Evolutionary conservation across 352 stramenopile species (phyloP).

Genomic region (Aphanomyces stellatus): DNA sequence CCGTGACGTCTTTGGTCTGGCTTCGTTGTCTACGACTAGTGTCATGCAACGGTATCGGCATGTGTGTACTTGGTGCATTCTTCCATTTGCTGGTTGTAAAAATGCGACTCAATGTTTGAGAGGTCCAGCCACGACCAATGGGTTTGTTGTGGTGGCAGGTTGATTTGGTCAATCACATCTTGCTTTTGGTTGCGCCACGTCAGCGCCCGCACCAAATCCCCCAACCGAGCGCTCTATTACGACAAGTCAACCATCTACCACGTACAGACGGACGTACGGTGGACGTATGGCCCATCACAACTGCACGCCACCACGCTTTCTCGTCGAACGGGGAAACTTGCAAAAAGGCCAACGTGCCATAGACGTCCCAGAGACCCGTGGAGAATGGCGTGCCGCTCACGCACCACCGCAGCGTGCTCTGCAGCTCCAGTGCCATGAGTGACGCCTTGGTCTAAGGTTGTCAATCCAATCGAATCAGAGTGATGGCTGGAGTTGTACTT

Average conservation of each 20-base stretch:
- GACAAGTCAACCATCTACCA: neutral
- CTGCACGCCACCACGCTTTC: conserved; percentile 30
- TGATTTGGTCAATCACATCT: conserved; percentile 57
- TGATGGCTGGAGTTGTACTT: conserved; percentile 20
- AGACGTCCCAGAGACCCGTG: conserved; percentile 76
- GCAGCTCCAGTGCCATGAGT: conserved; percentile 70
- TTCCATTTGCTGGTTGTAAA: conserved; percentile 62
- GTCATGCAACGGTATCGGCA: too few relatives aligned
- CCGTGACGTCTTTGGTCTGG: conserved; percentile 21
- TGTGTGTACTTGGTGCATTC: conserved; percentile 29
- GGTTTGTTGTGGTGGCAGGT: conserved; percentile 42
- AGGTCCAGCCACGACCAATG: conserved; percentile 60
- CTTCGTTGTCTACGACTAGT: conserved; percentile 31
- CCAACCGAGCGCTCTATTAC: neutral
- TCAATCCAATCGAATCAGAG: neutral
- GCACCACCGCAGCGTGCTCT: conserved; percentile 64
- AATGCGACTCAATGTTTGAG: conserved; percentile 64
- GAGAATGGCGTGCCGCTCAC: conserved; percentile 87
- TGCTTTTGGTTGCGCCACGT: conserved; percentile 76
- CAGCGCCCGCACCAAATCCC: conserved; percentile 28
- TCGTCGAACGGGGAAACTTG: conserved; percentile 37
- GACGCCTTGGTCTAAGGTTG: conserved; percentile 65
- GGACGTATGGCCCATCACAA: conserved; percentile 22
- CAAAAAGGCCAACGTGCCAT: conserved; percentile 73
- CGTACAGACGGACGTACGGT: neutral